These are phyloP conservation scores for Umbelopsis sp. DNA, from an alignment of 371 early-diverging fungal species.

Conservation along the genomic window DNA sequence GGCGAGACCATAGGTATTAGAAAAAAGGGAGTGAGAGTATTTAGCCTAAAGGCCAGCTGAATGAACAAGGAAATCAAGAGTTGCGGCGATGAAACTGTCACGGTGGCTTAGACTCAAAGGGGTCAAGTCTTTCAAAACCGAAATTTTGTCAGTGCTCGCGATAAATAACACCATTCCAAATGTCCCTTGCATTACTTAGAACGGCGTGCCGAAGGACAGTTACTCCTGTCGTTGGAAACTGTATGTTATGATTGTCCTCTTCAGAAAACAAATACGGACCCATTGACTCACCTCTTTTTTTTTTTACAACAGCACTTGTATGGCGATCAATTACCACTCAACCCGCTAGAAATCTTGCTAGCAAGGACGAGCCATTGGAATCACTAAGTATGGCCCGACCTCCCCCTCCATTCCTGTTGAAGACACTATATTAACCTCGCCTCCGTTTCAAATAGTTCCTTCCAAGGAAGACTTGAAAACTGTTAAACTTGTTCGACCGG, in stretches of 20 bases:
- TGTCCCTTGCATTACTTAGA: slow-evolving; percentile 10
- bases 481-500: slow-evolving; percentile 4
- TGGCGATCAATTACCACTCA: slow-evolving; percentile 11
- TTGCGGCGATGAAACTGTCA: neutral
- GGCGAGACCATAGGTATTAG: too few relatives aligned
- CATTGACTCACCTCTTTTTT: neutral
- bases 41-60: too few relatives aligned
- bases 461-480: neutral
- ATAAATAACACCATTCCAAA: slow-evolving; percentile 9
- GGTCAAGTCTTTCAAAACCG: neutral
- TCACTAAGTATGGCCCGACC: neutral
- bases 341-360: neutral
- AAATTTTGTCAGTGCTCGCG: neutral
- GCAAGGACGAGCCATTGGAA: slow-evolving; percentile 1
- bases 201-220: slow-evolving; percentile 15
- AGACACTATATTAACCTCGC: too few relatives aligned
- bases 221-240: neutral
- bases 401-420: too few relatives aligned
- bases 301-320: neutral
- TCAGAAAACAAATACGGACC: neutral
- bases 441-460: neutral
- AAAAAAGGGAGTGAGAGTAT: too few relatives aligned
- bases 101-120: slow-evolving; percentile 6
- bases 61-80: neutral
- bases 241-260: neutral